Conservation (phyloP, 139 green algal species). For the Volvox reticuliferus region DNA sequence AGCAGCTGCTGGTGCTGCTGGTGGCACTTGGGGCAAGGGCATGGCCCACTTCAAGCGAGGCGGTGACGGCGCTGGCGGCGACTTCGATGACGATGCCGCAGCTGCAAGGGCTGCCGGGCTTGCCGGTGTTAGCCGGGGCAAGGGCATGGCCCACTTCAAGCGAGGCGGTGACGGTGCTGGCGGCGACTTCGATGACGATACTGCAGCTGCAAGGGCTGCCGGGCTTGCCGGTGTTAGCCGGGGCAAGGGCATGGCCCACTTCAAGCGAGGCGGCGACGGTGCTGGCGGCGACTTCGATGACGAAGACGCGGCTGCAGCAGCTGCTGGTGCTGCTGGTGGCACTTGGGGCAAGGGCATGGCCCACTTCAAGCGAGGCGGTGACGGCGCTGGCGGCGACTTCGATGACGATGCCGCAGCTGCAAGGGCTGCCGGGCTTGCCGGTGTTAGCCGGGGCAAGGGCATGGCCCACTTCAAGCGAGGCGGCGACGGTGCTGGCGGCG, state of each 20-base stretch:
- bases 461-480: background rate
- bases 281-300: background rate
- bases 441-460: background rate
- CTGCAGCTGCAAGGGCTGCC: background rate
- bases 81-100: background rate
- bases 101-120: background rate
- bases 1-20: background rate
- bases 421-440: no score
- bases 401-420: background rate
- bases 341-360: background rate
- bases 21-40: background rate
- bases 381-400: background rate
- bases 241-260: background rate
- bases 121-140: background rate
- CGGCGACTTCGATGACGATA: background rate
- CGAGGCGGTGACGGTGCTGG: background rate
- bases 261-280: background rate
- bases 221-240: no score
- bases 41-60: background rate
- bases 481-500: background rate
- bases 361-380: background rate
- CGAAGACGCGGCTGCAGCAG: background rate
- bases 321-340: background rate
- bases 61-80: background rate
- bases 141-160: background rate